Percentiles rank a stretch among this genome's conserved stretches.
These are phyloP conservation scores for Eimeria maxima DNA, from an alignment of 169 alveolate species.

Conservation along the genomic window DNA sequence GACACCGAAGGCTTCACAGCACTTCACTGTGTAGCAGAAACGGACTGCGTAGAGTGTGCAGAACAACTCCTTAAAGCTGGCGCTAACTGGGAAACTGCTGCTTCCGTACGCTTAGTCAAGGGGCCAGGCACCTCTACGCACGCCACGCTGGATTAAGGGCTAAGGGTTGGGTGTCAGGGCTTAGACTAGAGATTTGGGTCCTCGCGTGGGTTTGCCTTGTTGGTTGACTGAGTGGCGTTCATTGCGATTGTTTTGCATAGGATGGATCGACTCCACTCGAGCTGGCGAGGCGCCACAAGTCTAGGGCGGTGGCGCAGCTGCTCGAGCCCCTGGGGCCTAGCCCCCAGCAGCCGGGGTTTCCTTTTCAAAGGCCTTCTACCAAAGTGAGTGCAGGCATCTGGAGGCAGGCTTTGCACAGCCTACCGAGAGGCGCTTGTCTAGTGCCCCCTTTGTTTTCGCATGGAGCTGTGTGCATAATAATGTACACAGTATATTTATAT, in stretches of 20 bases:
- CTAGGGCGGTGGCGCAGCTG: conserved; percentile 6
- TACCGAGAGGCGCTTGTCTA: neutral
- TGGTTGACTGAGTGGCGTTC: neutral
- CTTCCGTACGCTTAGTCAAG: neutral
- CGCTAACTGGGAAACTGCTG: conserved; percentile 44
- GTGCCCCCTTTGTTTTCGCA: neutral
- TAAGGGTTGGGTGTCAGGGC: neutral
- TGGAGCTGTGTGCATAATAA: neutral
- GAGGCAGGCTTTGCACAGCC: neutral
- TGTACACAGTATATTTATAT: no score
- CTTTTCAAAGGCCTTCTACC: neutral
- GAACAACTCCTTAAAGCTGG: conserved; percentile 3
- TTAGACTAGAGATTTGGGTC: neutral
- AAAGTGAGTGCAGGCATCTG: neutral
- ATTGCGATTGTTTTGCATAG: neutral
- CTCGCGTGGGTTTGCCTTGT: neutral
- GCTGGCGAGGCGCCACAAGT: conserved; percentile 41
- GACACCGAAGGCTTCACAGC: conserved; percentile 60
- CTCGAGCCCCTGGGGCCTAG: conserved; percentile 54
- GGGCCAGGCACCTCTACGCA: neutral
- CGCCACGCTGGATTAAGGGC: neutral
- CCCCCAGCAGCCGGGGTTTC: neutral
- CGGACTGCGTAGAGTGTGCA: conserved; percentile 18
- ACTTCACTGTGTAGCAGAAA: conserved; percentile 57
- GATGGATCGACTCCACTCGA: conserved; percentile 66